Evolutionary conservation across 2,329 filamentous ascomycete genomes (phyloP).

Genomic region (Fusarium sp.): DNA sequence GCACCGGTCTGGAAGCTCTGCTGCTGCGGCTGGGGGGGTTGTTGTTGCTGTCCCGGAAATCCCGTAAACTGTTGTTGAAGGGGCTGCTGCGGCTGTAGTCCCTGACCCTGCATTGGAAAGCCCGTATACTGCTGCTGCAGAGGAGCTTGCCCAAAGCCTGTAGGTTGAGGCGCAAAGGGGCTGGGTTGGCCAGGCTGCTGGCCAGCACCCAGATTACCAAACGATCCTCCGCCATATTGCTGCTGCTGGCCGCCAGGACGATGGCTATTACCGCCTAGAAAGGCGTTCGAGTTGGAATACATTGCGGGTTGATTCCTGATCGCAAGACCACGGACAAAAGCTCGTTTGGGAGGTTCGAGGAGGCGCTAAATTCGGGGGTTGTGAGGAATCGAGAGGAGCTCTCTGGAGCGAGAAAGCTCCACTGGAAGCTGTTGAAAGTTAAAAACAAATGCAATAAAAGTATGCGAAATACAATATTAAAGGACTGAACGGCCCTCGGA

Average conservation of each 20-base stretch:
- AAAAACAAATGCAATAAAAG: conserved; percentile 20
- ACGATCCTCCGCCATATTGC: conserved; percentile 60
- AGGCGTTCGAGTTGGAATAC: conserved; percentile 92
- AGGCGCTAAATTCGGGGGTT: conserved; percentile 34
- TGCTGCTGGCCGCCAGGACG: conserved; percentile 70
- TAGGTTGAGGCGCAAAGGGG: conserved; percentile 68
- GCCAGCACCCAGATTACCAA: conserved; percentile 51
- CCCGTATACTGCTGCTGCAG: conserved; percentile 69
- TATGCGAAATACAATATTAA: conserved; percentile 34
- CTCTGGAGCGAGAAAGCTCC: conserved; percentile 21
- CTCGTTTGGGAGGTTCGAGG: conserved; percentile 25
- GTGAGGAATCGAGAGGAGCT: conserved; percentile 4
- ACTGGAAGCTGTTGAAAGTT: not conserved
- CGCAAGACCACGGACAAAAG: conserved; percentile 23
- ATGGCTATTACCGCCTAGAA: conserved; percentile 80
- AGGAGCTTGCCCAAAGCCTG: conserved; percentile 64
- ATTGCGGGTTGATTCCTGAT: conserved; percentile 59
- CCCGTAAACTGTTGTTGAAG: conserved; percentile 76
- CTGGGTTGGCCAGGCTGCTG: conserved; percentile 59
- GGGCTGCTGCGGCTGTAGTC: conserved; percentile 66
- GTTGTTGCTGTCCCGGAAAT: conserved; percentile 60
- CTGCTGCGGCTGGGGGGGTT: conserved; percentile 54
- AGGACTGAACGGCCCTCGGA: conserved; percentile 22
- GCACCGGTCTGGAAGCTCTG: conserved; percentile 69
- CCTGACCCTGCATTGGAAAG: conserved; percentile 63